Evolutionary conservation across 2,329 filamentous ascomycete genomes (phyloP).

Genomic region (Thelonectria discophora): DNA sequence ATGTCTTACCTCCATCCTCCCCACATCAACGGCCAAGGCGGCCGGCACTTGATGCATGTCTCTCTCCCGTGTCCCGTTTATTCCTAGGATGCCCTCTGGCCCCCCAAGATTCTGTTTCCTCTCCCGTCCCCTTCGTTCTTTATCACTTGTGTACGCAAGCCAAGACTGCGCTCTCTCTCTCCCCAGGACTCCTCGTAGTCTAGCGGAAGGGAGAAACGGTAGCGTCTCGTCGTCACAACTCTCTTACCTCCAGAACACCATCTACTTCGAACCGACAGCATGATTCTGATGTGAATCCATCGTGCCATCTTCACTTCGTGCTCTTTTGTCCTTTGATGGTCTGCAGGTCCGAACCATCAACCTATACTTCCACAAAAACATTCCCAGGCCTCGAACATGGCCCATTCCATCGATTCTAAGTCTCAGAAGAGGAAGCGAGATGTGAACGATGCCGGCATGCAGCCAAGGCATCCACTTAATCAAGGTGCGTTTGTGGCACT

Average conservation of each 20-base stretch:
- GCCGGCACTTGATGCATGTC: conserved; percentile 3
- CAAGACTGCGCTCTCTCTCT: not conserved
- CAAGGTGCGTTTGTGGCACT: conserved; percentile 52
- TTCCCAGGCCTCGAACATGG: conserved; percentile 45
- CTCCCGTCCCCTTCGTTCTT: not conserved
- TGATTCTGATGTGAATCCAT: conserved; percentile 34
- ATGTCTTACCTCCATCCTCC: conserved; percentile 16
- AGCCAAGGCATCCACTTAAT: conserved; percentile 48
- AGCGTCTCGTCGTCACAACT: not conserved
- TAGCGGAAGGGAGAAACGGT: not conserved
- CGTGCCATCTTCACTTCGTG: conserved; percentile 13
- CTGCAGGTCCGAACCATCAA: too few relatives aligned
- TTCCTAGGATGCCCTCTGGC: not conserved
- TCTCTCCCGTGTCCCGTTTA: conserved; percentile 11
- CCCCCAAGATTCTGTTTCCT: not conserved
- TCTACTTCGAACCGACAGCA: conserved; percentile 4
- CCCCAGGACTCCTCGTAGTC: not conserved
- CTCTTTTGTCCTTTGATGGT: conserved; percentile 18
- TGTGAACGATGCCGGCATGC: conserved; percentile 54
- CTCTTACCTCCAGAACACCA: conserved; percentile 1
- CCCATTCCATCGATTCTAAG: conserved; percentile 53
- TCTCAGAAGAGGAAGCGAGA: conserved; percentile 60
- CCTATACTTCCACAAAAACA: conserved; percentile 16
- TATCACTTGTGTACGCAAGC: conserved; percentile 6
- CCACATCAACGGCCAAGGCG: not conserved